phyloP scores from a whole-genome alignment of 2,329 filamentous ascomycete species.

The Exophiala aquamarina region DNA sequence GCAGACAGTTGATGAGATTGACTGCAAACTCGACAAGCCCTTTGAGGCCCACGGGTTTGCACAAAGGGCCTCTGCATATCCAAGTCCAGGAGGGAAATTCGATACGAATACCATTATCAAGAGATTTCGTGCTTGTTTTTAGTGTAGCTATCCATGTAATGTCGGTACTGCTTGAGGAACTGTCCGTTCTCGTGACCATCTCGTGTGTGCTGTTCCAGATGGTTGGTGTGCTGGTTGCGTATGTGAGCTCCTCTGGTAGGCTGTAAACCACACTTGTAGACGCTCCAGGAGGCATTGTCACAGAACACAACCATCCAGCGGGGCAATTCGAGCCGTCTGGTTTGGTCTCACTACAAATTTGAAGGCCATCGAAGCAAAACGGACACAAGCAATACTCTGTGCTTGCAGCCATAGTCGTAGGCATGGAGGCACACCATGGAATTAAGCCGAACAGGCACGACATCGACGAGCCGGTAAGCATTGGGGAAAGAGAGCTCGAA shows the following conservation, averaged over 20 bases:
- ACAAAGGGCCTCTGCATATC: background rate
- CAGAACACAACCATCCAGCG: background rate
- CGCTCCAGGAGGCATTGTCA: background rate
- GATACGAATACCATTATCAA: background rate
- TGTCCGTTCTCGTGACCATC: background rate
- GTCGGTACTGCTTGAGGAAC: background rate
- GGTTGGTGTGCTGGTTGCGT: background rate
- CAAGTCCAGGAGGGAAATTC: background rate
- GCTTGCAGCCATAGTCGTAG: background rate
- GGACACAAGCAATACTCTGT: background rate
- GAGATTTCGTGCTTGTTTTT: background rate
- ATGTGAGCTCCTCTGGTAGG: background rate
- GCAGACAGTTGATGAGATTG: background rate
- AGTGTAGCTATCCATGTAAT: background rate
- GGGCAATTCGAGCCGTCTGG: background rate
- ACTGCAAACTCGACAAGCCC: background rate
- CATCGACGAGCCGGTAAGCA: background rate
- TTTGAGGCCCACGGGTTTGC: background rate
- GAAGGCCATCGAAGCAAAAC: background rate
- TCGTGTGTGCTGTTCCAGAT: background rate
- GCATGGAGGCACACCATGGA: background rate
- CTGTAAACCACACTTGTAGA: background rate
- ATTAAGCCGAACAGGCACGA: background rate
- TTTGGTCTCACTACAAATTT: background rate
- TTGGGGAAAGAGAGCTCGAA: too few species aligned